These are phyloP conservation scores for Ceratocystis albifundus DNA, from an alignment of 2,329 filamentous ascomycete genomes.

Conservation along the genomic window DNA sequence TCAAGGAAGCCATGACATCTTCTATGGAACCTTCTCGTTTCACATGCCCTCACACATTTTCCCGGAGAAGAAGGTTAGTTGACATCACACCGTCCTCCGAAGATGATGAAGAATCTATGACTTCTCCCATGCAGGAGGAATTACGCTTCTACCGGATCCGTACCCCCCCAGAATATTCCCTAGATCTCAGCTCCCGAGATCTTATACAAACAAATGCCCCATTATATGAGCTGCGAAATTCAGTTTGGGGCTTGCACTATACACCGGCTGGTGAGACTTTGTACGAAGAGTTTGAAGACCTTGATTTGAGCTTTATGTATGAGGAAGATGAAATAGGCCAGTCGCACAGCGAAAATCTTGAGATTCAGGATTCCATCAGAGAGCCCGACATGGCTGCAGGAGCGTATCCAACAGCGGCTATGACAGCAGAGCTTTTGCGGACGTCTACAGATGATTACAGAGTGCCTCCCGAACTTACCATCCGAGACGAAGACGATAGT, in stretches of 20 bases:
- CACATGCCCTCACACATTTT: not conserved
- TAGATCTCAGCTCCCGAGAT: not conserved
- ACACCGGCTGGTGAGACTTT: not conserved
- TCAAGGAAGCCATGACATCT: slow-evolving; percentile 16
- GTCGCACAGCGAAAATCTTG: not conserved
- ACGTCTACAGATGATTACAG: not conserved
- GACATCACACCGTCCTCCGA: not conserved
- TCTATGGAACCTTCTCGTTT: not conserved
- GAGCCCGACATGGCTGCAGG: too few relatives aligned
- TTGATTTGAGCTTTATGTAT: slow-evolving; percentile 4
- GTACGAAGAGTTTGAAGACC: not conserved
- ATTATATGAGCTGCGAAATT: not conserved
- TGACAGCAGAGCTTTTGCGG: not conserved
- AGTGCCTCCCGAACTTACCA: not conserved
- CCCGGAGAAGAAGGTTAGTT: not conserved
- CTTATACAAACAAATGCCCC: not conserved
- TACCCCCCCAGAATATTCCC: not conserved
- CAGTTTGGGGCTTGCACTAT: not conserved
- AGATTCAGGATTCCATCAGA: not conserved
- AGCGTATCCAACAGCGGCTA: not conserved
- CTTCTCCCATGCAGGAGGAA: not conserved
- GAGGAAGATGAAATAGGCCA: not conserved
- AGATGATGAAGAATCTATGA: not conserved
- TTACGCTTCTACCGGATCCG: not conserved
- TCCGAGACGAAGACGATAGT: too few relatives aligned